These are phyloP conservation scores for Combretum micranthum DNA, from an alignment of 345 rosid species.

Conservation along the genomic window DNA sequence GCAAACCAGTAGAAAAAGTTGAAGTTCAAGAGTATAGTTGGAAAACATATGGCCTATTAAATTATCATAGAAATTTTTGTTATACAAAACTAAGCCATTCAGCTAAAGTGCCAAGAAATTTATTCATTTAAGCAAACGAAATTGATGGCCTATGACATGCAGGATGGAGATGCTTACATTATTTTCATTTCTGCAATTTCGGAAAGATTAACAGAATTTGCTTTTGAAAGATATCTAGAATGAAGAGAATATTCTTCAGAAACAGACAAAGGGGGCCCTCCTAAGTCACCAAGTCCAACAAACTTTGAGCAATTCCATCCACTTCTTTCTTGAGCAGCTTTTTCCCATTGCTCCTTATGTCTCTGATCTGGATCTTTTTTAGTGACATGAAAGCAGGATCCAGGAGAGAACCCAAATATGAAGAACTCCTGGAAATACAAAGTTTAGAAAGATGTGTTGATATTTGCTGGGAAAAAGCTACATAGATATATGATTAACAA, in stretches of 20 bases:
- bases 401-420: constrained; percentile 73
- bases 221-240: constrained; percentile 93
- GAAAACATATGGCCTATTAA: no score
- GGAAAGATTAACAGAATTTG: constrained; percentile 85
- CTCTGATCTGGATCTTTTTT: constrained; percentile 94
- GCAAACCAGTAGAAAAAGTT: no score
- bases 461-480: no score
- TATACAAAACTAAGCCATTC: no score
- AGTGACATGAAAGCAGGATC: constrained; percentile 98
- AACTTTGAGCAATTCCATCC: constrained; percentile 80
- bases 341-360: constrained; percentile 95
- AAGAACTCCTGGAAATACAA: constrained; percentile 57
- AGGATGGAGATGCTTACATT: constrained; percentile 47
- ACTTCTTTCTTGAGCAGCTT: constrained; percentile 70
- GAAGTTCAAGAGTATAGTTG: no score
- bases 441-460: neutral
- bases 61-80: no score
- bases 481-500: no score
- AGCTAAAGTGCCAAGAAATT: no score
- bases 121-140: no score
- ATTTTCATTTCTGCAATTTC: constrained; percentile 98
- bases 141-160: no score
- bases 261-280: constrained; percentile 70
- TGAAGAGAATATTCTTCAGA: constrained; percentile 96
- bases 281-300: constrained; percentile 91